Evolutionary conservation across 345 rosid genomes (phyloP), one percentile per base, ranked within the genome.

Genomic region (Linum usitatissimum): DNA sequence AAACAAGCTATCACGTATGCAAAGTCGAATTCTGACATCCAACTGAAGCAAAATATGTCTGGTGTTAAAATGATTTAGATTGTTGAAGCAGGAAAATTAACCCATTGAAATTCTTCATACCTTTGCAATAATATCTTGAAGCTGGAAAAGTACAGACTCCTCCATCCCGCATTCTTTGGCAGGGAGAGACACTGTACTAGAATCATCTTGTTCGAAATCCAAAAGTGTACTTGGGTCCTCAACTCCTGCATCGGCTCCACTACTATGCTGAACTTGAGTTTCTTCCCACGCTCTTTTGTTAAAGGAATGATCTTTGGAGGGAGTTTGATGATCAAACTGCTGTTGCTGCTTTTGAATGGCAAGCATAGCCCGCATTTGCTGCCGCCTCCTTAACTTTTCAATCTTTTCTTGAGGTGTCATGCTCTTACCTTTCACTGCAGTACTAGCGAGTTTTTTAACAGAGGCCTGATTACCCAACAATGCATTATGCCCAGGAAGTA

Each of bases 351-450:
- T 80, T 77, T 84, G 88, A 73, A 93, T 87, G 64, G 99, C 99
- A 78, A 87, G 84, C 84, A 93, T 72, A 66, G 99, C 99, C 76
- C 82, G 99, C 88, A 90, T 86, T 74, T 93, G 96, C 80, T 93
- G 99, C 66, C 86, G 81, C 58, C 96, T 79, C 81, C 91, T 81
- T 64, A 93, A 74, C 62, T 93, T 93, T 76, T 90, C 96, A 62
- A 90, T 82, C 76, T 90, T 93, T 76, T 90, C 99, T 68, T 78
- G 91, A 18, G 99, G 97, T 12, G 95, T 90, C 99, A 93, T 90
- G 28, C 75, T 80, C 74, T 75, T 83, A 77, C 81, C 68, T 58
- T 79, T 80, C 53, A 62, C 75, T 62, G 75, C 63, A 69, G 77
- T 66, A 64, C 79, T 74, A 20, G 67, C 63, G 28, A 73, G 75